Conservation (phyloP, 2,329 filamentous ascomycete genomes). For the Monascus ruber region DNA sequence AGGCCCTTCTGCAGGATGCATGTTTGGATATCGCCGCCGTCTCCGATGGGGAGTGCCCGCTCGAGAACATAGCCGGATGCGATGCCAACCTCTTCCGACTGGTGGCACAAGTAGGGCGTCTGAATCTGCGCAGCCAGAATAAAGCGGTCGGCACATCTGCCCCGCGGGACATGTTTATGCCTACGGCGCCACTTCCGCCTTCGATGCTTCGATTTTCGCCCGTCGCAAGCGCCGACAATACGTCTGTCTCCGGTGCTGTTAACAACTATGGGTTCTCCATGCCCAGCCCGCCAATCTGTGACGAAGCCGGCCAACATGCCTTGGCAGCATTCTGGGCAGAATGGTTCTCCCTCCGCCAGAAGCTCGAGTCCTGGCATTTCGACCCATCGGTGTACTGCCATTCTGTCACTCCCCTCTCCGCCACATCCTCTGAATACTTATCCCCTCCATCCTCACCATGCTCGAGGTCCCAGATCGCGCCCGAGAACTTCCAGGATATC, state of each 20-base stretch:
- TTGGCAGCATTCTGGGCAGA: slow-evolving; percentile 61
- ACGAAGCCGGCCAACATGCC: slow-evolving; percentile 9
- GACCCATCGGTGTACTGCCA: slow-evolving; percentile 26
- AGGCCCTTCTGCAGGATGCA: slow-evolving; percentile 61
- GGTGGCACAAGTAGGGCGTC: slow-evolving; percentile 67
- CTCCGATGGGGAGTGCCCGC: slow-evolving; percentile 56
- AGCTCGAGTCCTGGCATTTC: slow-evolving; percentile 73
- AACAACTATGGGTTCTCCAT: slow-evolving; percentile 24
- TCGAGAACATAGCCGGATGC: slow-evolving; percentile 80
- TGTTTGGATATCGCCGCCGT: slow-evolving; percentile 53
- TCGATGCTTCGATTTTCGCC: slow-evolving; percentile 20
- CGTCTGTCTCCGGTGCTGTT: slow-evolving; percentile 30
- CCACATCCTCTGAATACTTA: slow-evolving; percentile 14
- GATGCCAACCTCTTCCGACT: slow-evolving; percentile 78
- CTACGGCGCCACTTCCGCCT: slow-evolving; percentile 22
- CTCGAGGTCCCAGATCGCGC: slow-evolving; percentile 27
- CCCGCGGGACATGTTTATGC: slow-evolving; percentile 11
- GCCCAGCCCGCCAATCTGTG: slow-evolving; percentile 15
- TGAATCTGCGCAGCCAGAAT: slow-evolving; percentile 72
- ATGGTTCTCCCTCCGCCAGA: slow-evolving; percentile 68
- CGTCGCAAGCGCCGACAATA: slow-evolving; percentile 6
- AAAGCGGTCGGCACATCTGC: slow-evolving; percentile 26
- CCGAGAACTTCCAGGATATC: slow-evolving; percentile 60
- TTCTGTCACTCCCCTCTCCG: slow-evolving; percentile 5
- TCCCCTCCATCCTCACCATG: slow-evolving; percentile 16